Evolutionary conservation across 306 rosid species (phyloP), one percentile per base, ranked within the genome.

Genomic region (Quercus robur): DNA sequence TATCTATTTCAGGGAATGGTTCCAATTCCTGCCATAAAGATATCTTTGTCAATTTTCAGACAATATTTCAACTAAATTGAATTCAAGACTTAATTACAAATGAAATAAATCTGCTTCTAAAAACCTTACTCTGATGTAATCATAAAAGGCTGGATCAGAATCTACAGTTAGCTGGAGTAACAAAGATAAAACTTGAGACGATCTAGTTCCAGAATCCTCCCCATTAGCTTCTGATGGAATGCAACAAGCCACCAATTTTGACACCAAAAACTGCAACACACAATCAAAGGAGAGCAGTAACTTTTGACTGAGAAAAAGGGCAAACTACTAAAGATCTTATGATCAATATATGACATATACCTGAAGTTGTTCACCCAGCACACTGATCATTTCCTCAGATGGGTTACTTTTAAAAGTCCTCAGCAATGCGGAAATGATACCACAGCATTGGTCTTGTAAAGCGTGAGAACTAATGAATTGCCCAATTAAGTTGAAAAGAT

Each of bases 301-400:
- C 71, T 25, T n/a, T 70, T 70, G n/a, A 35, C 38, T 72, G 57
- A 68, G 33, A 76, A 78, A 78, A 58, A 57, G 61, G 15, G 13
- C 12, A 15, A 30, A 10, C 18, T 23, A 64, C n/a, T 26, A 14
- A 35, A 15, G 4, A 31, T 14, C 41, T 41, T 20, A 56, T 9
- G 28, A 31, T 70, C 7, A 62, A 67, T 19, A 79, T 7, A 59
- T 30, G 26, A 80, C 28, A 82, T 68, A 77, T 76, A 89, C 98
- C 92, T 94, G 97, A 77, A 92, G 93, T 72, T 94, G 98, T 83
- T 90, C 97, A 25, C 98, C 97, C 51, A 94, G 89, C 86, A 91
- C 90, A 75, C 77, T 80, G 46, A 69, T 84, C 75, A 86, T 84
- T 82, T 92, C 92, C 70, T 81, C 61, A 41, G 91, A 85, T 71